Evolutionary conservation across 2,329 filamentous ascomycete species (phyloP).

Genomic region (Zymoseptoria tritici): DNA sequence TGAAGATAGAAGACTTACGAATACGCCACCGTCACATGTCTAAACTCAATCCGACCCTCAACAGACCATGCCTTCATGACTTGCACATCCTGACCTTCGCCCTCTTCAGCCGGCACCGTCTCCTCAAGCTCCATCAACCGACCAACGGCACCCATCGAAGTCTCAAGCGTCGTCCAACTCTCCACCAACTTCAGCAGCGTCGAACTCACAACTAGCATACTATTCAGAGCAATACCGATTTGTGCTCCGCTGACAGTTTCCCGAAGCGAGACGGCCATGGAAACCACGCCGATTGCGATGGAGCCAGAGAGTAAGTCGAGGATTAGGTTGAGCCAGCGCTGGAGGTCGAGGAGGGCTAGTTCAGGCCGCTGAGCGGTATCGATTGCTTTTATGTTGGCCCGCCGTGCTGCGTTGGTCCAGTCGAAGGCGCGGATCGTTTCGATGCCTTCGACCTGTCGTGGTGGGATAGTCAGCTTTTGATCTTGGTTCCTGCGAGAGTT

Average conservation of each 20-base stretch:
- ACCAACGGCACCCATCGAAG: not conserved
- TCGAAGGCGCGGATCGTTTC: slow-evolving; percentile 2
- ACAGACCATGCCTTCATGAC: not conserved
- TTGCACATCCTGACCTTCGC: not conserved
- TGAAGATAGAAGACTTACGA: not conserved
- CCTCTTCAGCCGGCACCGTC: not conserved
- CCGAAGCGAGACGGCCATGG: not conserved
- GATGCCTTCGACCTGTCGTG: not conserved
- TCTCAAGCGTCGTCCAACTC: not conserved
- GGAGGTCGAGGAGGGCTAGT: not conserved
- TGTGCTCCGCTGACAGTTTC: not conserved
- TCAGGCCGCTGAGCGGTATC: not conserved
- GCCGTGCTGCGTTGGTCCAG: not conserved
- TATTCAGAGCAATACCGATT: not conserved
- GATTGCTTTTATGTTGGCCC: not conserved
- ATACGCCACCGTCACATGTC: not conserved
- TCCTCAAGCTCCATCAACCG: not conserved
- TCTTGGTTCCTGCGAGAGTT: not conserved
- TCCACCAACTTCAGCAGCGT: not conserved
- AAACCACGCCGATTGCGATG: not conserved
- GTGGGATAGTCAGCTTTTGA: not conserved
- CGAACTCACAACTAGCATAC: not conserved
- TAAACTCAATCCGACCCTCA: not conserved
- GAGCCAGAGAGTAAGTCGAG: not conserved
- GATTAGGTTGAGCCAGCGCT: not conserved